These are phyloP conservation scores for Westerdykella aurantiaca DNA, from an alignment of 2,329 filamentous ascomycete species.

Conservation along the genomic window DNA sequence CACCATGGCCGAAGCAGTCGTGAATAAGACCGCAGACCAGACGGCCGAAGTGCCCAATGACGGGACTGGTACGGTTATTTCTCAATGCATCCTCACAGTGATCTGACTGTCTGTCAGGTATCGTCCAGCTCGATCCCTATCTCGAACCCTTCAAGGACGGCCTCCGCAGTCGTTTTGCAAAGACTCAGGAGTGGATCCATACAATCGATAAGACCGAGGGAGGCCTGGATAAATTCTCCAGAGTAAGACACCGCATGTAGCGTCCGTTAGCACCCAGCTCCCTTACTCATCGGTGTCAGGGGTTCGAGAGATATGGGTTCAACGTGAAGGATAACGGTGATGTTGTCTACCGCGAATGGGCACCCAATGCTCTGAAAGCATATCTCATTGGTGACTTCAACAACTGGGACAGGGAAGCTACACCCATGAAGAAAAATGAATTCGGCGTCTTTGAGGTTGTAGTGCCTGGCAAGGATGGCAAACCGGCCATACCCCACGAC, in stretches of 20 bases:
- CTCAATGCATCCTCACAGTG: constrained; percentile 8
- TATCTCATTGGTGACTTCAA: constrained; percentile 95
- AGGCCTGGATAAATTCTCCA: constrained; percentile 85
- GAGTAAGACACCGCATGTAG: constrained; percentile 45
- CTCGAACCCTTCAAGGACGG: constrained; percentile 76
- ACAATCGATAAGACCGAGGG: constrained; percentile 78
- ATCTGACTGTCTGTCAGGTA: constrained; percentile 54
- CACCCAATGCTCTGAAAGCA: constrained; percentile 78
- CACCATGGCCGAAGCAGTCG: neutral
- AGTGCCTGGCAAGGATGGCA: constrained; percentile 66
- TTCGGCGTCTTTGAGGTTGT: constrained; percentile 85
- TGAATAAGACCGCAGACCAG: neutral
- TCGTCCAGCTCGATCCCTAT: constrained; percentile 82
- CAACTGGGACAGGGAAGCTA: constrained; percentile 75
- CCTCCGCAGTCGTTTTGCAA: constrained; percentile 69
- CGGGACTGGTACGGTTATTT: constrained; percentile 58
- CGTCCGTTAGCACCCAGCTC: neutral
- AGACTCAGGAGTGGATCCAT: constrained; percentile 81
- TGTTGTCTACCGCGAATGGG: constrained; percentile 93
- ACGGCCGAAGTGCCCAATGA: constrained; percentile 48
- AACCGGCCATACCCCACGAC: constrained; percentile 79
- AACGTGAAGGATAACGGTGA: constrained; percentile 75
- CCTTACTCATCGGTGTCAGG: constrained; percentile 48
- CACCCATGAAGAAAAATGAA: constrained; percentile 78
- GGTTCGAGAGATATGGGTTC: constrained; percentile 80